These are phyloP conservation scores for Kwoniella mangroviensis DNA, from an alignment of 768 basidiomycete species.

Conservation along the genomic window DNA sequence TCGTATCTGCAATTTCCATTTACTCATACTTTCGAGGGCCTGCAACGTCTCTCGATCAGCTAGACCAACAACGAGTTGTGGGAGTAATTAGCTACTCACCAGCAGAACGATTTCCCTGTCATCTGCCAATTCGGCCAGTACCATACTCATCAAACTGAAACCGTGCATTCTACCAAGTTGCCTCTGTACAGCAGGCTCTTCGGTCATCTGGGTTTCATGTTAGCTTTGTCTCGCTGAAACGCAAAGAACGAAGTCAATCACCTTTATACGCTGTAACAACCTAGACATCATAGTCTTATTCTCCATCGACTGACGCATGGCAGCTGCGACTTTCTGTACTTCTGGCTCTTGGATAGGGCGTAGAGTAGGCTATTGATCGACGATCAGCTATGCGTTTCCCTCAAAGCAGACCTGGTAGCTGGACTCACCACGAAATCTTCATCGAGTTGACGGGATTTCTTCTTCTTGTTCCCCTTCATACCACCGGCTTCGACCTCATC, in stretches of 20 bases:
- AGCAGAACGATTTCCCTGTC: constrained; percentile 73
- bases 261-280: constrained; percentile 82
- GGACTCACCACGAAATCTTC: constrained; percentile 82
- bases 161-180: constrained; percentile 90
- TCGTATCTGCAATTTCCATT: constrained; percentile 79
- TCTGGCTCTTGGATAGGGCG: constrained; percentile 77
- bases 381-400: neutral
- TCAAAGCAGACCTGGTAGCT: neutral
- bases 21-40: constrained; percentile 58
- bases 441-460: constrained; percentile 88
- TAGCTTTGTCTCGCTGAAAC: constrained; percentile 1
- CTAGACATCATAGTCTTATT: constrained; percentile 81
- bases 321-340: constrained; percentile 87
- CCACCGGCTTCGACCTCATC: constrained; percentile 83
- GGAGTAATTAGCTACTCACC: constrained; percentile 61
- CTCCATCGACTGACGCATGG: constrained; percentile 77
- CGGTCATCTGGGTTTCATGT: constrained; percentile 69
- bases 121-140: constrained; percentile 74
- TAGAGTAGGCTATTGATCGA: constrained; percentile 68
- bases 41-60: constrained; percentile 29
- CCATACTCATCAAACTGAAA: constrained; percentile 85
- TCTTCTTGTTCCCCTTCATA: constrained; percentile 85
- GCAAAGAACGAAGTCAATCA: constrained; percentile 49
- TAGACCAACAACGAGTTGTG: neutral
- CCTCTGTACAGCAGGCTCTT: constrained; percentile 74